Evolutionary conservation across 208 protist genomes (phyloP).

Genomic region (Balamuthia mandrillaris): DNA sequence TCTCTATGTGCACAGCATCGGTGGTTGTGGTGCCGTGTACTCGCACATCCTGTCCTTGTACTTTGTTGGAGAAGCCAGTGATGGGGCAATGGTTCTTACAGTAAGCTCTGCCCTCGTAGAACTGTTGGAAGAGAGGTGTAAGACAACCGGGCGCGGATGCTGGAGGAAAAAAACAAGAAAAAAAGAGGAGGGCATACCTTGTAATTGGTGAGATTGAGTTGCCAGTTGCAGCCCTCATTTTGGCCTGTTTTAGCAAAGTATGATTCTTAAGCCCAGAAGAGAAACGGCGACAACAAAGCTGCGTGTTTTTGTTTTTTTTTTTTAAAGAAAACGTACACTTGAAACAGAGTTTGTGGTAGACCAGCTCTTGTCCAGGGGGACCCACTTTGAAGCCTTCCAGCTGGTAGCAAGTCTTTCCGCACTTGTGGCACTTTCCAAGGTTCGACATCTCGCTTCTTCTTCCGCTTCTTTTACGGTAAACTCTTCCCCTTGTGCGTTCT

Average conservation of each 20-base stretch:
- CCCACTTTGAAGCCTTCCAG: constrained; percentile 13
- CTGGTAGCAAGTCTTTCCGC: not conserved
- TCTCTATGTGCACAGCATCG: not conserved
- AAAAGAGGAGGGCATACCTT: too few relatives aligned
- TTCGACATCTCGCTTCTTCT: not conserved
- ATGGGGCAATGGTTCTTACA: constrained; percentile 10
- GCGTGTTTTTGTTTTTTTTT: too few relatives aligned
- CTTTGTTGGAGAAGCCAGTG: not conserved
- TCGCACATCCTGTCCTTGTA: not conserved
- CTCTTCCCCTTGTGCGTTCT: too few relatives aligned
- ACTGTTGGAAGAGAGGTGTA: too few relatives aligned
- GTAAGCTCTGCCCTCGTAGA: constrained; percentile 14
- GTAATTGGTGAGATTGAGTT: constrained; percentile 20
- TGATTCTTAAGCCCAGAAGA: not conserved
- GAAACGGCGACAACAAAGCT: too few relatives aligned
- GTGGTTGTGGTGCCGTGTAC: not conserved
- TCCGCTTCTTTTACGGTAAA: too few relatives aligned
- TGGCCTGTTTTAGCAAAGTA: not conserved
- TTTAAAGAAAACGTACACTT: not conserved
- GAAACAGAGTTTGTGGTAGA: constrained; percentile 7
- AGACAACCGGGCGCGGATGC: too few relatives aligned
- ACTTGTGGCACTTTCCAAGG: not conserved
- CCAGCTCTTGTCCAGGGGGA: not conserved
- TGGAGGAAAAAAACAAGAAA: too few relatives aligned
- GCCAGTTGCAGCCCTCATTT: constrained; percentile 23